These are phyloP conservation scores for Cladochytrium replicatum DNA, from an alignment of 192 early-diverging fungal genomes.

Conservation along the genomic window DNA sequence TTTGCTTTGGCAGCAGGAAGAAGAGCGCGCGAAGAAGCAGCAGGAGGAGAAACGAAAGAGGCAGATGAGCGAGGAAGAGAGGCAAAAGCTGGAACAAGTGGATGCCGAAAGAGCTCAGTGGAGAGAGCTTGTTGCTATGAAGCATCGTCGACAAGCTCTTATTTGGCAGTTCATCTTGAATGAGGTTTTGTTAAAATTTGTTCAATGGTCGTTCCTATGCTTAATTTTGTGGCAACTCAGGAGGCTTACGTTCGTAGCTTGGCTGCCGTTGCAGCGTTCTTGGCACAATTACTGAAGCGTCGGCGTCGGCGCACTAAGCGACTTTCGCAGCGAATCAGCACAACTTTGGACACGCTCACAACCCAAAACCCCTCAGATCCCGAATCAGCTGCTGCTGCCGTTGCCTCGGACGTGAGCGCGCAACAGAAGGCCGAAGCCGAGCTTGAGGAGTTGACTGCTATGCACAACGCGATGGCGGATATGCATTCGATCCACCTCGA, in stretches of 20 bases:
- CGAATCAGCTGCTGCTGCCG: too few relatives aligned
- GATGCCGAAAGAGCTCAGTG: not conserved
- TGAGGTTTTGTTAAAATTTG: not conserved
- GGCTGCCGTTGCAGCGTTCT: constrained; percentile 9
- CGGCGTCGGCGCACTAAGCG: constrained; percentile 18
- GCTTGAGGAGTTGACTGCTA: too few relatives aligned
- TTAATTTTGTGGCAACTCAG: constrained; percentile 13
- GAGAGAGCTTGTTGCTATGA: constrained; percentile 1
- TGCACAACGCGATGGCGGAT: too few relatives aligned
- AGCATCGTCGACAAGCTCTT: constrained; percentile 1
- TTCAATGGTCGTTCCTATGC: constrained; percentile 3
- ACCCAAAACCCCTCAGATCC: too few relatives aligned
- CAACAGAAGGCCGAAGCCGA: too few relatives aligned
- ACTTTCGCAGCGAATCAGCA: too few relatives aligned
- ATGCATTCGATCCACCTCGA: too few relatives aligned
- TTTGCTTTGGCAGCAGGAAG: constrained; percentile 9
- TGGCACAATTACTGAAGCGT: constrained; percentile 9
- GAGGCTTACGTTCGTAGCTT: constrained; percentile 19
- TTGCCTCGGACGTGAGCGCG: too few relatives aligned
- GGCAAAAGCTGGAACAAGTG: constrained; percentile 4
- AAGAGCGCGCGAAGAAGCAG: constrained; percentile 6
- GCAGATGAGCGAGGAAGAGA: constrained; percentile 3
- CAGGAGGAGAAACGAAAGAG: constrained; percentile 10
- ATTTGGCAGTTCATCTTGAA: not conserved
- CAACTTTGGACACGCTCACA: too few relatives aligned